A percentile compares a stretch with the other conserved stretches of the same genome.
phyloP scores from a whole-genome alignment of 73 alveolate species.

The Paramecium primaurelia region DNA sequence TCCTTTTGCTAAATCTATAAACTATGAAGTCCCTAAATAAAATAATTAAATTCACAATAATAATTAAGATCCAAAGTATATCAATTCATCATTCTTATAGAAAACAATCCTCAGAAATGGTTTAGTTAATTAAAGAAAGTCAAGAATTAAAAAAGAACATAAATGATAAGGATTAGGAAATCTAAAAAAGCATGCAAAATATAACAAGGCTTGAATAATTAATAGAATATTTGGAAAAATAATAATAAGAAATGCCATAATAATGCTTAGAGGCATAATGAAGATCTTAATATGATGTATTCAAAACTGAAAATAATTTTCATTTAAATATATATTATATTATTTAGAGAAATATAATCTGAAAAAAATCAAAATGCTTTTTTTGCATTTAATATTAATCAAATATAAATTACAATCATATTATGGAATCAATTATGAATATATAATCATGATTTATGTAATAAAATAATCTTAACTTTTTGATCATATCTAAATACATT shows the following conservation, averaged over 20 bases:
- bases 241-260: background rate
- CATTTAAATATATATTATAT: too few relatives aligned
- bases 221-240: background rate
- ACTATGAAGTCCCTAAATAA: background rate
- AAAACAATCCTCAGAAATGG: conserved; percentile 7
- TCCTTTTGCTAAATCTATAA: background rate
- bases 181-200: background rate
- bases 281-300: background rate
- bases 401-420: too few relatives aligned
- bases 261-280: background rate
- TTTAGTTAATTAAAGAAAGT: background rate
- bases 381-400: too few relatives aligned
- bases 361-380: background rate
- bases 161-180: background rate
- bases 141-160: background rate
- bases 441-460: too few relatives aligned
- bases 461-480: too few relatives aligned
- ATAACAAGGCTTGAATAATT: background rate
- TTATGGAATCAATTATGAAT: too few relatives aligned
- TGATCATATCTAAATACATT: too few relatives aligned
- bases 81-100: background rate
- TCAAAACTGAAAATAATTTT: too few relatives aligned
- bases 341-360: background rate
- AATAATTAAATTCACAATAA: background rate
- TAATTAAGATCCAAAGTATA: background rate